Base-by-base conservation (phyloP, 805 yeast genomes). In the Ogataea degrootiae region DNA sequence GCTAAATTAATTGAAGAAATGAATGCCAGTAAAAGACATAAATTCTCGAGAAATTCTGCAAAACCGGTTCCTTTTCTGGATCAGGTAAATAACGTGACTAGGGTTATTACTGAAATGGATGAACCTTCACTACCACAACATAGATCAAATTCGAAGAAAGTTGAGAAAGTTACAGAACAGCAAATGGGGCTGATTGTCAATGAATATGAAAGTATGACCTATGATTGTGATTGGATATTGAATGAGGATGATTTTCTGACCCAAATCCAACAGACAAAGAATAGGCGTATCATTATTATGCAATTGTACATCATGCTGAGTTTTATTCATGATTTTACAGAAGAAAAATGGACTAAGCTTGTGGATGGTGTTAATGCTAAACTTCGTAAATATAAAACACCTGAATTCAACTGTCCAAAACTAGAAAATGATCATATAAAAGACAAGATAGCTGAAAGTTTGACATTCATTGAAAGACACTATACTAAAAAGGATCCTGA, bases 171-270 rank as follows among this genome's bases (percentile, higher is more conserved):
- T 34, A 40, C 29, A 34, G 23, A 52, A 6, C 43, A 38, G n/a
- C 53, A 50, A 42, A 36, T 42, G 4, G 43, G 38, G 12, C 29
- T 44, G 37, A 33, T 55, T 29, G 49, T 46, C 23, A 42, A 45
- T 14, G 53, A 49, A 35, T 53, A 35, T 45, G 19, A 50, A 12
- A 42, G 39, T 8, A 53, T 53, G 40, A 39, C 52, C 9, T 56
- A 50, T 44, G 63, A 60, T 40, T 50, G 59, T 45, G 66, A 63
- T 35, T 65, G 68, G 68, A 45, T 61, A 6, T 41, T 63, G 19
- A 52, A 52, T 37, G 46, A 52, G 6, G 59, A 57, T 23, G 58
- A 54, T 37, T 62, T 66, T 42, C 42, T 35, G 2, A 26, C 42
- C 16, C 66, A 63, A 31, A 33, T 64, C 9, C 39, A 46, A 15